phyloP scores from a whole-genome alignment of 495 filamentous ascomycete genomes.

The Penicillium riverlandense region DNA sequence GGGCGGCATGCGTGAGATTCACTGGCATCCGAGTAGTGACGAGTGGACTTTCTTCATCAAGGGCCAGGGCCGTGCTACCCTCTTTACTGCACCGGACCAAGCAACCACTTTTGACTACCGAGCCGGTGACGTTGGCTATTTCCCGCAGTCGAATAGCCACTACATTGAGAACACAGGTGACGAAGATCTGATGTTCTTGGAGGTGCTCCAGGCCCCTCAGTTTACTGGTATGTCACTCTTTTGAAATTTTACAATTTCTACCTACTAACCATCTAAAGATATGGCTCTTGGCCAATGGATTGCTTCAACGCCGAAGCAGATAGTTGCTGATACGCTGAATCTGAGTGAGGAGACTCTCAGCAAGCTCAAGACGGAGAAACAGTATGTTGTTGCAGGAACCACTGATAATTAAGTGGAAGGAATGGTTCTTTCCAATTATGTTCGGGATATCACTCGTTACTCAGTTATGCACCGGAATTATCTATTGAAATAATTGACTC shows the following conservation, averaged over 20 bases:
- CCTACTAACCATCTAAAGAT: slow-evolving; percentile 25
- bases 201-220: slow-evolving; percentile 59
- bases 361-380: slow-evolving; percentile 53
- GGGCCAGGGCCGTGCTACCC: slow-evolving; percentile 58
- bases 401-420: slow-evolving; percentile 1
- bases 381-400: slow-evolving; percentile 45
- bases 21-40: slow-evolving; percentile 71
- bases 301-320: slow-evolving; percentile 54
- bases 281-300: slow-evolving; percentile 60
- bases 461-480: no score
- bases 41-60: slow-evolving; percentile 74
- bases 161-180: slow-evolving; percentile 70
- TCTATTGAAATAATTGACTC: no score
- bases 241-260: not conserved
- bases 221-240: slow-evolving; percentile 42
- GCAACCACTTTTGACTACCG: slow-evolving; percentile 69
- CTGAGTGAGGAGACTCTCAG: slow-evolving; percentile 47
- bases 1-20: slow-evolving; percentile 69
- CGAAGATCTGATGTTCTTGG: slow-evolving; percentile 61
- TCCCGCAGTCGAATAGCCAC: slow-evolving; percentile 57
- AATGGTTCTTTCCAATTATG: not conserved
- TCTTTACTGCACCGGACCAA: slow-evolving; percentile 50
- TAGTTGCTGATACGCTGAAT: slow-evolving; percentile 57
- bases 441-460: not conserved
- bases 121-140: slow-evolving; percentile 66